Evolutionary conservation across 2,329 filamentous ascomycete genomes (phyloP).

Genomic region (Cercospora zeina): DNA sequence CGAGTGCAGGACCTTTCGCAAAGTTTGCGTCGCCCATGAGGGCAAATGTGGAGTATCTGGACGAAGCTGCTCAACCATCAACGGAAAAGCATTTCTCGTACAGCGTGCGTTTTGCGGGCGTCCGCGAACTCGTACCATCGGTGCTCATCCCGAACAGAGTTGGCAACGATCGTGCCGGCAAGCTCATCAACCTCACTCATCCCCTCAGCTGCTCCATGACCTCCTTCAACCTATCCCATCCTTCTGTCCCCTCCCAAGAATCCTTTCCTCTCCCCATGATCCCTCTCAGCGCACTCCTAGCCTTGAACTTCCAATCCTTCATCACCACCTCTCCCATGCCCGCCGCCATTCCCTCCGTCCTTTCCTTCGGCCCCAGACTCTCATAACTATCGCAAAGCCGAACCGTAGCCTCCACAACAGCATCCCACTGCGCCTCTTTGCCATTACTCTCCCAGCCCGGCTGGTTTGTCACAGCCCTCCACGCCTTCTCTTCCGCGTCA

Average conservation of each 20-base stretch:
- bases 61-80: neutral
- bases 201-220: constrained; percentile 47
- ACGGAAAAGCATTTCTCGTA: neutral
- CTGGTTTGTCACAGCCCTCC: constrained; percentile 68
- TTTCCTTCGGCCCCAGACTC: constrained; percentile 58
- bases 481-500: constrained; percentile 84
- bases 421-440: constrained; percentile 65
- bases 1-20: neutral
- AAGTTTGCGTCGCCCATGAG: neutral
- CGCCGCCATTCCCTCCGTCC: constrained; percentile 55
- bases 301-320: constrained; percentile 84
- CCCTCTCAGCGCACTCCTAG: constrained; percentile 76
- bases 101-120: neutral
- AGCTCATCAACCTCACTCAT: constrained; percentile 6
- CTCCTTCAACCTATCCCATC: constrained; percentile 63
- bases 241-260: constrained; percentile 74
- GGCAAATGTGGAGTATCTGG: neutral
- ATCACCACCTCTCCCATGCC: constrained; percentile 63
- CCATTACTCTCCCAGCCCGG: constrained; percentile 56
- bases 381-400: constrained; percentile 81
- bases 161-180: neutral
- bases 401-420: constrained; percentile 74
- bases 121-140: neutral
- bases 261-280: constrained; percentile 81
- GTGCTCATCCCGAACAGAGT: neutral